Base-by-base conservation (phyloP, 1,139 yeast genomes). In the Nakaseomyces kungkrabaensis region DNA sequence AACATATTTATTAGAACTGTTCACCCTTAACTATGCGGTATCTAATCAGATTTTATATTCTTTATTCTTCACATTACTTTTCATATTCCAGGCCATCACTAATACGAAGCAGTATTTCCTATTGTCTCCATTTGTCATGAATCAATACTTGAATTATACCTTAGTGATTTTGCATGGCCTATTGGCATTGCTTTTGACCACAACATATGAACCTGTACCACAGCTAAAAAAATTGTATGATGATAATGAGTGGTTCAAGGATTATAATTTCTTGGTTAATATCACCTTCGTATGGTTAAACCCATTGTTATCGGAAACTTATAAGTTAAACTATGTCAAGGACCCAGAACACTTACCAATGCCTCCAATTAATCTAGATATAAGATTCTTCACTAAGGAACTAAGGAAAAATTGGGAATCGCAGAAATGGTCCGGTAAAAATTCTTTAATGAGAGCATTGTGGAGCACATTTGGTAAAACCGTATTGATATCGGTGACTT, bases 261-360 rank as follows among this genome's bases (percentile, higher is more conserved):
- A 79, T 37, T 66, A 63, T 7, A 76, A 79, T 56, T 56, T 78
- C n/a, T 58, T 79, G 24, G 76, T 81, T 4, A 65, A 68, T 43
- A 58, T 78, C 31, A 78, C 85, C 0, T 81, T 78, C 56, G 69
- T 76, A 7, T 81, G 85, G 85, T 78, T 82, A 82, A 81, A 80
- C 57, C 69, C 68, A 1, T 59, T 82, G 52, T 74, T 82, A 37
- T 59, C 62, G 27, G 74, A 74, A 49, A 78, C 83, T 0, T 76
- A 77, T 52, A 61, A 63, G 10, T 72, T 73, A 43, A 73, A 64
- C 9, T 62, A 74, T 52, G 71, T 78, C 5, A 68, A 77, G 7
- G 75, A 75, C 17, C 72, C 75, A 37, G 72, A 74, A 2, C 79
- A 78, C 54, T 68, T 82, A 47, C 85, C 86, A 1, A 67, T 72